Evolutionary conservation across 345 rosid species (phyloP).

Genomic region (Psidium friedrichsthalianum): DNA sequence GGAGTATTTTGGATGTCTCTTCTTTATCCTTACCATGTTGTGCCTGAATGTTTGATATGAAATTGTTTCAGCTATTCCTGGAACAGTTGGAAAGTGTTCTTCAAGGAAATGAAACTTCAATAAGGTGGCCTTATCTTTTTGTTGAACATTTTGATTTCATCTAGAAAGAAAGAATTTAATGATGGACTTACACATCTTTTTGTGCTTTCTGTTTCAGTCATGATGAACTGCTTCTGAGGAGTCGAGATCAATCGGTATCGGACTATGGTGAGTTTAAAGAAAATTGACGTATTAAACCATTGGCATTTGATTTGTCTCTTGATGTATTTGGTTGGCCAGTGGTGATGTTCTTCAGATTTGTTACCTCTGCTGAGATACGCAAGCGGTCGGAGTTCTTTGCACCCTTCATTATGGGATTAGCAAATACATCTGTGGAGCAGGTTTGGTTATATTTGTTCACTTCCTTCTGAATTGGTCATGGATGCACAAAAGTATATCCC

Average conservation of each 20-base stretch:
- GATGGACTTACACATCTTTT: background rate
- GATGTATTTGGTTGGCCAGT: constrained; percentile 53
- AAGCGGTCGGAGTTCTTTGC: constrained; percentile 82
- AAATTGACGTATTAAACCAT: constrained; percentile 2
- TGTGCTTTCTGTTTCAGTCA: constrained; percentile 34
- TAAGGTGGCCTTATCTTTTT: constrained; percentile 35
- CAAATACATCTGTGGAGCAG: constrained; percentile 90
- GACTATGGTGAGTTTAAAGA: constrained; percentile 61
- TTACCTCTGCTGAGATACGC: constrained; percentile 88
- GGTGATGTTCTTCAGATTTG: constrained; percentile 99
- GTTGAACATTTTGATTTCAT: constrained; percentile 4
- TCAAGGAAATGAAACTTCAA: constrained; percentile 66
- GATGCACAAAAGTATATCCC: background rate
- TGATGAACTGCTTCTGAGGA: constrained; percentile 66
- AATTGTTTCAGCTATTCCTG: constrained; percentile 64
- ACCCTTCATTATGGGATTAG: constrained; percentile 79
- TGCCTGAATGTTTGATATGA: background rate
- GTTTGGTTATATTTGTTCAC: constrained; percentile 22
- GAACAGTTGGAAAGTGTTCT: constrained; percentile 86
- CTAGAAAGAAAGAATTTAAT: background rate
- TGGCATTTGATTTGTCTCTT: constrained; percentile 7
- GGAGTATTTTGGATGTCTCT: background rate
- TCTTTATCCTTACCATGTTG: background rate
- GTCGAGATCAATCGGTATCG: constrained; percentile 86
- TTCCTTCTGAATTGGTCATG: background rate